Evolutionary conservation across 2,329 filamentous ascomycete species (phyloP).

Genomic region (Camptophora hylomeconis): DNA sequence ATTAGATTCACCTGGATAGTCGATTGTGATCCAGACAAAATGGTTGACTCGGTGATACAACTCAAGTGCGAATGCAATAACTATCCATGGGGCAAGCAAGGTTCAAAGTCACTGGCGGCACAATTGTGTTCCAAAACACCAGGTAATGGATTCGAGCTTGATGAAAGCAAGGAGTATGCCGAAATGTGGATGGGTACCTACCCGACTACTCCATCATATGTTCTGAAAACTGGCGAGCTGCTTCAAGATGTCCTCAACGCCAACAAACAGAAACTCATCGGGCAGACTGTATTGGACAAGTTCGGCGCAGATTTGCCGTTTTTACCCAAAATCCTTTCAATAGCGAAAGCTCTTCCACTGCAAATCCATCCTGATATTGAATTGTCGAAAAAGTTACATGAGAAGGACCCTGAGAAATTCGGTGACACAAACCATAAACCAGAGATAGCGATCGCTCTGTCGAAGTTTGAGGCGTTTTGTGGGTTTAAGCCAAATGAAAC

Average conservation of each 20-base stretch:
- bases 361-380: constrained; percentile 63
- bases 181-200: constrained; percentile 73
- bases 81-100: constrained; percentile 60
- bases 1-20: too few relatives aligned
- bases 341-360: constrained; percentile 60
- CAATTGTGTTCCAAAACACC: constrained; percentile 52
- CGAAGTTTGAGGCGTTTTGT: constrained; percentile 61
- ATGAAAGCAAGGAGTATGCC: constrained; percentile 51
- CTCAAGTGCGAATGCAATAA: constrained; percentile 27
- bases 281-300: constrained; percentile 45
- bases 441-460: constrained; percentile 61
- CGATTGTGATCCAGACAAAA: constrained; percentile 4
- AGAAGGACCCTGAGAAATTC: constrained; percentile 51
- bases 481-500: constrained; percentile 56
- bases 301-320: constrained; percentile 57
- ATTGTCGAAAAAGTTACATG: constrained; percentile 51
- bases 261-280: constrained; percentile 50
- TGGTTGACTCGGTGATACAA: constrained; percentile 18
- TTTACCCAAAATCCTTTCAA: constrained; percentile 64
- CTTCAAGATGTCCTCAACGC: constrained; percentile 52
- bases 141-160: constrained; percentile 48
- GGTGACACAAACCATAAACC: constrained; percentile 67
- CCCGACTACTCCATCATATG: constrained; percentile 53
- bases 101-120: constrained; percentile 52
- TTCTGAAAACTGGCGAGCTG: constrained; percentile 48